A percentile compares a stretch with the other conserved stretches of the same genome.
These are phyloP conservation scores for Picea mariana DNA, from an alignment of 83 land plant species.

Conservation along the genomic window DNA sequence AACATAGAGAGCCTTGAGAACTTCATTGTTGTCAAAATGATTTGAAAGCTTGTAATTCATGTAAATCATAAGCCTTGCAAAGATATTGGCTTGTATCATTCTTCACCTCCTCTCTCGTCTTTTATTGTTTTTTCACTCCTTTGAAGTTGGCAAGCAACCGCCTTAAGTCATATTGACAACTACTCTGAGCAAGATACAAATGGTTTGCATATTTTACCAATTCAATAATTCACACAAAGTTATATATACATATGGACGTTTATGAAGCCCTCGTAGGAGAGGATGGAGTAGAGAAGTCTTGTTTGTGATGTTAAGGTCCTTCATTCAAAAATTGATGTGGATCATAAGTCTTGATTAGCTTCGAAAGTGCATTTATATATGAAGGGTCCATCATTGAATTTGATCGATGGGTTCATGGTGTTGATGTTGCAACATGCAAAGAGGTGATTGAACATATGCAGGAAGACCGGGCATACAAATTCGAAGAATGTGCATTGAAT, in stretches of 20 bases:
- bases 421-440: no score
- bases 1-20: conserved; percentile 88
- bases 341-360: conserved; percentile 10
- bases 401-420: no score
- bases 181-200: background rate
- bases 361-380: conserved; percentile 57
- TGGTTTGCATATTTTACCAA: background rate
- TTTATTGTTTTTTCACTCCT: conserved; percentile 34
- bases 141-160: conserved; percentile 55
- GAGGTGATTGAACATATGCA: conserved; percentile 45
- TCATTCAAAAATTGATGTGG: conserved; percentile 50
- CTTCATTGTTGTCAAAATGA: conserved; percentile 98
- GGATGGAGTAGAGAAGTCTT: no score
- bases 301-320: conserved; percentile 31
- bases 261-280: no score
- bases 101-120: conserved; percentile 85
- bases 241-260: no score
- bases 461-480: conserved; percentile 73
- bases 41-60: conserved; percentile 93
- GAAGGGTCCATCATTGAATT: conserved; percentile 71
- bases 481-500: conserved; percentile 80
- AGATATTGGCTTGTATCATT: conserved; percentile 93
- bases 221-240: no score
- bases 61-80: conserved; percentile 67
- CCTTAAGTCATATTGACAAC: conserved; percentile 19